Percentiles rank a stretch among this genome's conserved stretches.
Evolutionary conservation across 495 filamentous ascomycete species (phyloP).

Genomic region (Penicillium canariense): DNA sequence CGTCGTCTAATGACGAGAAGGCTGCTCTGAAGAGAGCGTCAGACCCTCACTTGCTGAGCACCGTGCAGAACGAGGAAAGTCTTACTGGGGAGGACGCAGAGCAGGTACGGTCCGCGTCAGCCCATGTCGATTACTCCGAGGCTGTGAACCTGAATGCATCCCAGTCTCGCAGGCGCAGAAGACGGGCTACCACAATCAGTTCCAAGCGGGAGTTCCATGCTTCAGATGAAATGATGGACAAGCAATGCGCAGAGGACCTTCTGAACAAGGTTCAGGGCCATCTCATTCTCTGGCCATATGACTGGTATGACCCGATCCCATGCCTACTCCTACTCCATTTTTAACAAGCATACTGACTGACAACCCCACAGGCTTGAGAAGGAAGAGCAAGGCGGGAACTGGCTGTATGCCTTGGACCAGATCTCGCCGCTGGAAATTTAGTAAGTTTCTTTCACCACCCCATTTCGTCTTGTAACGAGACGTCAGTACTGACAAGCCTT

Average conservation of each 20-base stretch:
- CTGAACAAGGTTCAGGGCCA: conserved; percentile 82
- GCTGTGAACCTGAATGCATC: conserved; percentile 47
- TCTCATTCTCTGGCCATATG: conserved; percentile 88
- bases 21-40: conserved; percentile 33
- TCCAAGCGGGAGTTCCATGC: conserved; percentile 68
- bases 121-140: conserved; percentile 49
- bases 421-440: conserved; percentile 97
- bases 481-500: conserved; percentile 10
- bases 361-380: conserved; percentile 58
- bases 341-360: background rate
- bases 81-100: conserved; percentile 31
- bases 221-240: conserved; percentile 69
- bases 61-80: conserved; percentile 23
- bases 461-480: background rate
- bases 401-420: conserved; percentile 95
- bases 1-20: conserved; percentile 45
- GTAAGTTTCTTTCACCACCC: conserved; percentile 55
- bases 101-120: conserved; percentile 33
- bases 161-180: conserved; percentile 51
- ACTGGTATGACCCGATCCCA: conserved; percentile 59
- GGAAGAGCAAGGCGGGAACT: conserved; percentile 90
- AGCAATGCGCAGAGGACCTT: conserved; percentile 73
- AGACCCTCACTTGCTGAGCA: conserved; percentile 18
- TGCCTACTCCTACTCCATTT: background rate
- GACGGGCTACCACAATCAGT: conserved; percentile 74